phyloP scores from a whole-genome alignment of 2,329 filamentous ascomycete genomes.

The Colletotrichum simmondsii region DNA sequence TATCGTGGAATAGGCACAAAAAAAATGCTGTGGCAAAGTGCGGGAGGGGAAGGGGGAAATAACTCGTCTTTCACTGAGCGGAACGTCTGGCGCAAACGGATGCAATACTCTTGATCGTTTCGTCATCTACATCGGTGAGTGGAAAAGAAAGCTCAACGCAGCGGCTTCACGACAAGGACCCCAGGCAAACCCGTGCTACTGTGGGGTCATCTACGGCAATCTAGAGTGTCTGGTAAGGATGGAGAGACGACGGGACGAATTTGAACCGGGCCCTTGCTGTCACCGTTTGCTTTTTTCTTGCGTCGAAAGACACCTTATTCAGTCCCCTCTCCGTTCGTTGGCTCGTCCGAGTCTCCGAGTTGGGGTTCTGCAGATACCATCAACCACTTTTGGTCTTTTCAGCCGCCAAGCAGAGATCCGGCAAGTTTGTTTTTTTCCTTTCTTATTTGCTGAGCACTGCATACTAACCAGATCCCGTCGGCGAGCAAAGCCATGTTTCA shows the following conservation, averaged over 20 bases:
- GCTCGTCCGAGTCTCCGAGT: background rate
- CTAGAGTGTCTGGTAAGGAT: background rate
- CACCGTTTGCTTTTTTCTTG: constrained; percentile 3
- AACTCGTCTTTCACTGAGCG: background rate
- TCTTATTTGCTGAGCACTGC: background rate
- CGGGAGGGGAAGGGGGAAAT: background rate
- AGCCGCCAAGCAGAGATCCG: background rate
- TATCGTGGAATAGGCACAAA: constrained; percentile 4
- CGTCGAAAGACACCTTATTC: background rate
- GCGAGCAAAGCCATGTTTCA: background rate
- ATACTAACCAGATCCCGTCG: constrained; percentile 13
- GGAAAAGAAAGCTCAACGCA: constrained; percentile 14
- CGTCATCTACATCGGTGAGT: constrained; percentile 8
- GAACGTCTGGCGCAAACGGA: background rate
- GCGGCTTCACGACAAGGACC: constrained; percentile 3
- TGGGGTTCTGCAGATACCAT: background rate
- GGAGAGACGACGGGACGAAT: constrained; percentile 1
- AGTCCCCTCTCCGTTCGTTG: background rate
- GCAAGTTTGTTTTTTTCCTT: background rate
- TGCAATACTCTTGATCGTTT: background rate
- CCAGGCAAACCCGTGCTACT: background rate
- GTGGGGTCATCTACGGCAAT: background rate
- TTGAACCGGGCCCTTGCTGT: constrained; percentile 20
- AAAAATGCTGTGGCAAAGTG: background rate
- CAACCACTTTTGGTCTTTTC: background rate